Evolutionary conservation across 176 grass and related monocot genomes (phyloP), one percentile per base, ranked within the genome.

Genomic region (Panicum miliaceum): DNA sequence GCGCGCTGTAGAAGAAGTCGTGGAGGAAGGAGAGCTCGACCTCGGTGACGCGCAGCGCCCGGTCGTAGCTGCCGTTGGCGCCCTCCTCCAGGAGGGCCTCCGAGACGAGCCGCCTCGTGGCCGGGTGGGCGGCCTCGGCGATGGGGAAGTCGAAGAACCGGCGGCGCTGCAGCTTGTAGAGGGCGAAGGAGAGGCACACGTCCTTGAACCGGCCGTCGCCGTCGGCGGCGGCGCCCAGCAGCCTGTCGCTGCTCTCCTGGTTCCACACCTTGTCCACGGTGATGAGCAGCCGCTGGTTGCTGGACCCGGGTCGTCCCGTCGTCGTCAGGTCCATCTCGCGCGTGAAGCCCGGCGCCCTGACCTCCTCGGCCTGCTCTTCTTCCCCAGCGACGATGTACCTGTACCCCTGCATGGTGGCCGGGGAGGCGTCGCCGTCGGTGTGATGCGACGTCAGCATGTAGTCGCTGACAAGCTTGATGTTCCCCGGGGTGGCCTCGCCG

Each of bases 321-420:
- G n/a, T n/a, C n/a, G 47, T 3, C n/a, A 25, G 22, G 1, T 37
- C 6, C 50, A 90, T 42, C 29, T 19, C 20, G 2, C 37, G 2
- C 56, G 41, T 82, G 73, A 67, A 87, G 0, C 1, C 12, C 4
- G 7, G 25, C 20, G 2, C 25, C 2, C 0, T 6, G 5, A 71
- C 16, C 5, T 60, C 2, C 79, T 1, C 45, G 2, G 13, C 13
- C 37, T 16, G 35, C 1, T 10, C 0, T 0, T 81, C 78, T 29
- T 86, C 88, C 4, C 83, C 83, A 1, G 14, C 0, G 12, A 90
- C 83, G 71, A 90, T 29, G 53, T 82, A 90, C 56, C 18, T 86
- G 84, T 86, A 86, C 19, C 77, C 83, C 0, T 3, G 37, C 88
- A 90, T 86, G 50, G 67, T 82, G 25, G 0, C 4, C 8, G 58